Percentiles rank a stretch among this genome's conserved stretches.
Conservation (phyloP, 2,329 filamentous ascomycete genomes). For the Aspergillus transmontanensis region DNA sequence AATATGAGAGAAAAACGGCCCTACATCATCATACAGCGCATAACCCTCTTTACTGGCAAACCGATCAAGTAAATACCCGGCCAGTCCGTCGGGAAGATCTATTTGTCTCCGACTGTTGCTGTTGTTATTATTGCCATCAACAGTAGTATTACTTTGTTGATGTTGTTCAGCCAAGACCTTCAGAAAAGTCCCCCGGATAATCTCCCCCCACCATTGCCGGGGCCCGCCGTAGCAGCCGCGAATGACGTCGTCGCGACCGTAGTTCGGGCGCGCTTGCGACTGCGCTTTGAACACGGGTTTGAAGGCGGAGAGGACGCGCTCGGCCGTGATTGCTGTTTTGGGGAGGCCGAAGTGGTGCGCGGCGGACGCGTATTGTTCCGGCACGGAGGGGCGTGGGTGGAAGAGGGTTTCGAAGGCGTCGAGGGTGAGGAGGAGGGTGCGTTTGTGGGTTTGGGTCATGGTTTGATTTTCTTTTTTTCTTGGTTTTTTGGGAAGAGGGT, state of each 20-base stretch:
- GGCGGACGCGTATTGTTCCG: conserved; percentile 43
- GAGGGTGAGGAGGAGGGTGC: conserved; percentile 45
- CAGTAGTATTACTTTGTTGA: background rate
- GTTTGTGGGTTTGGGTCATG: conserved; percentile 1
- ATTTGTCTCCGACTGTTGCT: conserved; percentile 9
- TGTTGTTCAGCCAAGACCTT: conserved; percentile 20
- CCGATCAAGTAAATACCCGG: conserved; percentile 37
- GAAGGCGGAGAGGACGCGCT: conserved; percentile 38
- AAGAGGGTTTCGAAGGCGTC: conserved; percentile 52
- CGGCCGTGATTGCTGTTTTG: conserved; percentile 27
- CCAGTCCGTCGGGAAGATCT: conserved; percentile 36
- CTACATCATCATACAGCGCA: conserved; percentile 43
- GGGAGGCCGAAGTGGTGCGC: conserved; percentile 41
- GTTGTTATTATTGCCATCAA: background rate
- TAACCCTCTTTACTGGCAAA: conserved; percentile 47
- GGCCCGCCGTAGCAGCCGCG: conserved; percentile 41
- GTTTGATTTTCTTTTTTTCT: background rate
- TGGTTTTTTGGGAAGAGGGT: too few relatives aligned
- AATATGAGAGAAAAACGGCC: conserved; percentile 39
- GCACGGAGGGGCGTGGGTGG: conserved; percentile 41
- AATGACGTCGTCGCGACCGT: conserved; percentile 43
- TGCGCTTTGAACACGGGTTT: conserved; percentile 39
- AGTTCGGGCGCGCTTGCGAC: conserved; percentile 41
- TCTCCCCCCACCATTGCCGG: conserved; percentile 47
- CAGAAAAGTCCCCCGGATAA: conserved; percentile 43